phyloP scores from a whole-genome alignment of 352 stramenopile species.

The Pythium sukuiense region DNA sequence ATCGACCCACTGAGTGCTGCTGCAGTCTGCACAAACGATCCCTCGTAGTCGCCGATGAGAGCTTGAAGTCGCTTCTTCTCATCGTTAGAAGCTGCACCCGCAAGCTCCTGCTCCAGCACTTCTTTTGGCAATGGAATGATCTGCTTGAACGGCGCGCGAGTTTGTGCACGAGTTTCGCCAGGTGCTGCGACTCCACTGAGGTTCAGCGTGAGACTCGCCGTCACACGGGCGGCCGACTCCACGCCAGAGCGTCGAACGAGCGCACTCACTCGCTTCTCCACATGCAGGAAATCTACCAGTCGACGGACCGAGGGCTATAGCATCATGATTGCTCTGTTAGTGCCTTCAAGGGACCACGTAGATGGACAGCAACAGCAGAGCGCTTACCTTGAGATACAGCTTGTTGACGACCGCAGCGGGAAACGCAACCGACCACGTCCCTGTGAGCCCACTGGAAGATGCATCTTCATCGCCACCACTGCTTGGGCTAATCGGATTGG shows the following conservation, averaged over 20 bases:
- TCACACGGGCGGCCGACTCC: conserved; percentile 37
- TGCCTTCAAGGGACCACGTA: no score
- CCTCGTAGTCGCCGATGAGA: conserved; percentile 65
- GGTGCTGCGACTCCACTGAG: conserved; percentile 39
- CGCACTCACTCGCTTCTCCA: conserved; percentile 45
- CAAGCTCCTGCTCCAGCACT: conserved; percentile 59
- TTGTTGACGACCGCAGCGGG: conserved; percentile 27
- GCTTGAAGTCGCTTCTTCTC: conserved; percentile 78
- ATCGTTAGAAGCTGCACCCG: conserved; percentile 46
- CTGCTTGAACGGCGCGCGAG: conserved; percentile 19
- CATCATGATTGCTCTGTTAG: no score
- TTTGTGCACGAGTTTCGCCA: conserved; percentile 26
- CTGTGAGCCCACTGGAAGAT: conserved; percentile 23
- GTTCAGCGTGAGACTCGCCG: conserved; percentile 35
- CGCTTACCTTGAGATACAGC: conserved; percentile 46
- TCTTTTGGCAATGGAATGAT: conserved; percentile 41
- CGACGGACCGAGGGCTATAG: conserved; percentile 34
- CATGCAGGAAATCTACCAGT: conserved; percentile 46
- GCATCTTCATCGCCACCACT: not conserved
- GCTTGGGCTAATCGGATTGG: not conserved
- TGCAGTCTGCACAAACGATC: conserved; percentile 29
- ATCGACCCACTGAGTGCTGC: conserved; percentile 30
- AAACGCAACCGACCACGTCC: conserved; percentile 53
- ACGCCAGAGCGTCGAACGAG: conserved; percentile 35
- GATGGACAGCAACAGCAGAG: not conserved